Base-by-base conservation (phyloP, 352 stramenopile genomes). In the Globisporangium middletonii region DNA sequence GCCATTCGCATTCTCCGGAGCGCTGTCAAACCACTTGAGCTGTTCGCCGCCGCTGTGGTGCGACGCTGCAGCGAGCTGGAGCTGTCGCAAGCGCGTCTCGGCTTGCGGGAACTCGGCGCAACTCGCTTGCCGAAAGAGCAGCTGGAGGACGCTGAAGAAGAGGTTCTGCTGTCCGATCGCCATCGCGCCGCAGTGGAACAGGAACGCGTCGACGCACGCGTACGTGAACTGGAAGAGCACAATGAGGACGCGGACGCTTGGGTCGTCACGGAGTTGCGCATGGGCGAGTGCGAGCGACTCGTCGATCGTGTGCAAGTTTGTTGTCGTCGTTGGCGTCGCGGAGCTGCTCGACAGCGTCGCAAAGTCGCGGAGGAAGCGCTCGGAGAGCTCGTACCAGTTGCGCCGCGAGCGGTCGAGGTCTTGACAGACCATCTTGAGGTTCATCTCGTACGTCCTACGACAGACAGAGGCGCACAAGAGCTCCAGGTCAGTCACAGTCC, bases 201-300 rank as follows among this genome's bases (percentile, higher is more conserved):
- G 62, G 50, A 93, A 87, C 26, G 69, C 58, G 50, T 93, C 81
- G 38, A 90, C 74, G 58, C 81, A 90, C 56, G 84, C 77, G 53
- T 93, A 93, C 81, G 86, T 89, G 49, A 93, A 89, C 64, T 73
- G 77, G 56, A 89, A 88, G 54, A 89, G 78, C 19, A 83, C 72
- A 19, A 81, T 60, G 23, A 73, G 55, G 15, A 50, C 51, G 44
- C 57, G 52, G 42, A 69, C 46, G 9, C 61, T 73, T 27, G 72
- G 35, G 27, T 70, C 63, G 23, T 63, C 63, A 19, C 74, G 55
- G 9, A 44, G 26, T 43, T 57, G 28, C 0, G 35, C 53, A 19
- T 56, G 53, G 13, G 53, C 46, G 41, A 62, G 62, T 16, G 68
- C 51, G 6, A 81, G 71, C n/a, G 71, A 64, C 9, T 85, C 73